Conservation (phyloP, 768 basidiomycete species). For the Neoboletus subvelutipes region DNA sequence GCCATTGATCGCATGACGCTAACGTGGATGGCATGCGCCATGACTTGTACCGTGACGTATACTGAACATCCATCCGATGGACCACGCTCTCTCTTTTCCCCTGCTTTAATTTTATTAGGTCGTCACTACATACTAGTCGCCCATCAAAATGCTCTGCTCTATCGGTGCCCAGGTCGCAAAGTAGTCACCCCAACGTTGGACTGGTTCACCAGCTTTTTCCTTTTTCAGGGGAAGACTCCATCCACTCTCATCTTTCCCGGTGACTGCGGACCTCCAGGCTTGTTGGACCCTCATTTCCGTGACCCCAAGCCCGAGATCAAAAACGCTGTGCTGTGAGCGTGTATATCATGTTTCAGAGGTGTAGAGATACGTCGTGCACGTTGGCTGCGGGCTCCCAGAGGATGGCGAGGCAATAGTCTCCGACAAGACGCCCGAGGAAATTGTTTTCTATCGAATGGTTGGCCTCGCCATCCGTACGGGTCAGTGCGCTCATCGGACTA, state of each 20-base stretch:
- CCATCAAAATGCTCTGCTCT: too few relatives aligned
- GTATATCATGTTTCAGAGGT: slow-evolving; percentile 10
- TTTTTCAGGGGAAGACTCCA: neutral
- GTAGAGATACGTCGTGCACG: neutral
- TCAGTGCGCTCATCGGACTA: slow-evolving; percentile 12
- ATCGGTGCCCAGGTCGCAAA: neutral
- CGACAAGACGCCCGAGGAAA: neutral
- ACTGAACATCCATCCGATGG: neutral
- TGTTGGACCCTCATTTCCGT: neutral
- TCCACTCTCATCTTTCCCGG: neutral
- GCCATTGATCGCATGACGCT: neutral
- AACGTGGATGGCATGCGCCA: neutral
- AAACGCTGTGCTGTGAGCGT: neutral
- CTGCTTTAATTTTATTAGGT: neutral
- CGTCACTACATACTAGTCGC: neutral
- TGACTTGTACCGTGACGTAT: neutral
- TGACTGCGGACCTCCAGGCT: neutral
- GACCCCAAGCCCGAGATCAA: slow-evolving; percentile 1
- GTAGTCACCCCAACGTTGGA: neutral
- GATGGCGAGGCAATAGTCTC: neutral
- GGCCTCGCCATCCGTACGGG: neutral
- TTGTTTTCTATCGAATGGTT: neutral
- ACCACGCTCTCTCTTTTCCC: neutral
- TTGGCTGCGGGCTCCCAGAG: neutral
- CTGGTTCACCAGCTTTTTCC: neutral